Conservation (phyloP, 2,329 filamentous ascomycete genomes). For the Calonectria hongkongensis region DNA sequence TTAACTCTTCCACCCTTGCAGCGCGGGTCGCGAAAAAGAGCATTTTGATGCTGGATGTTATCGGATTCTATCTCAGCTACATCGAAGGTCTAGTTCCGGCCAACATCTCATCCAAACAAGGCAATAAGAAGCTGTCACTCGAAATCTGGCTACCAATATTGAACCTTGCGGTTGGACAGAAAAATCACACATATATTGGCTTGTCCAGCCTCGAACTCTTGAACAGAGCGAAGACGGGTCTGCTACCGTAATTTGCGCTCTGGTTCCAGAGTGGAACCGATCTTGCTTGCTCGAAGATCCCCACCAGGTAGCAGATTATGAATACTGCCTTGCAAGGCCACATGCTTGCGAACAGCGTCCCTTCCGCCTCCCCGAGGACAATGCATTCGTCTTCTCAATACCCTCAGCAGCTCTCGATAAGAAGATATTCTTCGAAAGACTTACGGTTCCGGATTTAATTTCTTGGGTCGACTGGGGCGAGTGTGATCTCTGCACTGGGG, state of each 20-base stretch:
- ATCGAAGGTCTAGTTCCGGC: slow-evolving; percentile 14
- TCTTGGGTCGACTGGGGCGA: neutral
- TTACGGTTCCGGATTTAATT: slow-evolving; percentile 33
- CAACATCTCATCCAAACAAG: slow-evolving; percentile 28
- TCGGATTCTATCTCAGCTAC: neutral
- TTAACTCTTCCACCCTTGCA: neutral
- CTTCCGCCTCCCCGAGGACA: slow-evolving; percentile 6
- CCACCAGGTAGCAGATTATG: neutral
- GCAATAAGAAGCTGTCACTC: slow-evolving; percentile 12
- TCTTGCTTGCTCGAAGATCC: neutral
- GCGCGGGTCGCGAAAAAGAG: slow-evolving; percentile 8
- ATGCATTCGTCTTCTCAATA: neutral
- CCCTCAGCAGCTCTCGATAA: slow-evolving; percentile 2
- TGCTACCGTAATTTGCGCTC: slow-evolving; percentile 18
- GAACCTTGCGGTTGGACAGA: slow-evolving; percentile 3
- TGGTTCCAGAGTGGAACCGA: neutral
- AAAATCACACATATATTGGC: neutral
- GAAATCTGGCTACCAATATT: slow-evolving; percentile 28
- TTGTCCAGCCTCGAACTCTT: slow-evolving; percentile 27
- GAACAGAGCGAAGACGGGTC: slow-evolving; percentile 22
- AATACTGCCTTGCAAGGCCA: slow-evolving; percentile 26
- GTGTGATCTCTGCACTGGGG: slow-evolving; percentile 2
- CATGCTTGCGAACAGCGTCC: slow-evolving; percentile 3
- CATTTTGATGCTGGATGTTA: slow-evolving; percentile 27
- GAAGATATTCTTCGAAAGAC: slow-evolving; percentile 19